Evolutionary conservation across 1,284 basidiomycete genomes (phyloP).

Genomic region (Ustilago bromivora): DNA sequence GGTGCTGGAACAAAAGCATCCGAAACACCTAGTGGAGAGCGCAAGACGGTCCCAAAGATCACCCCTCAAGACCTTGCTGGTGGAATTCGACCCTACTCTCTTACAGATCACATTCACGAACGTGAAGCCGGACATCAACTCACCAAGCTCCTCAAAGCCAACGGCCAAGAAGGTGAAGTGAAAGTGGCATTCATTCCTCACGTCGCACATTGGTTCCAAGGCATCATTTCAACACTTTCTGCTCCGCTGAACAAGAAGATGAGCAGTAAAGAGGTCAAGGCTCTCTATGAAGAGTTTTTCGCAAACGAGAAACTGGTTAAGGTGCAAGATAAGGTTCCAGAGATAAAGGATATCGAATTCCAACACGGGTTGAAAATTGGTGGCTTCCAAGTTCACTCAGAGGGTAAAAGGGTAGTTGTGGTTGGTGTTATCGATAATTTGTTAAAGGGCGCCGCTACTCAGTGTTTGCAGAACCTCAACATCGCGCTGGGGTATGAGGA

Average conservation of each 20-base stretch:
- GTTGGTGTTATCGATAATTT: slow-evolving; percentile 85
- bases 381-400: slow-evolving; percentile 91
- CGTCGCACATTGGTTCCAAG: slow-evolving; percentile 95
- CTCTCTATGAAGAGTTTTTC: slow-evolving; percentile 85
- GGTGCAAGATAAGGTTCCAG: slow-evolving; percentile 79
- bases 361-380: slow-evolving; percentile 91
- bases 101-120: slow-evolving; percentile 99
- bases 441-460: slow-evolving; percentile 96
- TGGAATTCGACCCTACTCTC: slow-evolving; percentile 83
- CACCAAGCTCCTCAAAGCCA: slow-evolving; percentile 73
- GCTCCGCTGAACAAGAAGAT: slow-evolving; percentile 79
- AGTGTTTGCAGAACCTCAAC: slow-evolving; percentile 97
- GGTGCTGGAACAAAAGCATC: slow-evolving; percentile 87
- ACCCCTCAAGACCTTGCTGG: slow-evolving; percentile 80
- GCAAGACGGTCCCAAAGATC: slow-evolving; percentile 82
- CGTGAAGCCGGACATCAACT: slow-evolving; percentile 90
- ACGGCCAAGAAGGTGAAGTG: slow-evolving; percentile 69
- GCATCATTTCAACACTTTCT: slow-evolving; percentile 87
- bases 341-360: slow-evolving; percentile 80
- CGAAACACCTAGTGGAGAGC: slow-evolving; percentile 38
- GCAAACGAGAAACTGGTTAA: slow-evolving; percentile 78
- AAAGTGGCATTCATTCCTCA: slow-evolving; percentile 87
- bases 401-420: slow-evolving; percentile 88
- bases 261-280: slow-evolving; percentile 79
- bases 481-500: slow-evolving; percentile 93